Base-by-base conservation (phyloP, 164 flowering plant species). In the Annona squamosa region DNA sequence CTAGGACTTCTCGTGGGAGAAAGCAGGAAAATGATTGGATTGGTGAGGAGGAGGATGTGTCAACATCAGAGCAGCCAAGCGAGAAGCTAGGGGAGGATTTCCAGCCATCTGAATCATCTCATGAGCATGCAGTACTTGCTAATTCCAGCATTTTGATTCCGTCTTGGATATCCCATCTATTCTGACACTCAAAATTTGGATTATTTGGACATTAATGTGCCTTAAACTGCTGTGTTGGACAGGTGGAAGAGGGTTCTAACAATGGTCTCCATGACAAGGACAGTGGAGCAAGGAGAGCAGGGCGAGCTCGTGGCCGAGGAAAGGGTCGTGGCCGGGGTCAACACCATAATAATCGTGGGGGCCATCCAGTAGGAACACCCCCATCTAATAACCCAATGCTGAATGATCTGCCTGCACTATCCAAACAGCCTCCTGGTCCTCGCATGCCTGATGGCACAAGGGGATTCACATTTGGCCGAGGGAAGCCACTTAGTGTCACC, bases 391-490 rank as follows among this genome's bases (percentile, higher is more conserved):
- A 73, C 73, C 13, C 46, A 1, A 41, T 74, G 46, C 75, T 62
- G 10, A 77, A 63, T 47, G 88, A 86, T 61, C 86, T 76, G 64
- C 74, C 72, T 7, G n/a, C 81, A 48, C 66, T 72, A 37, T 67
- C 76, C 46, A 87, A 85, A 79, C 92, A 82, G 44, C 95, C 90
- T 70, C 96, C 91, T 1, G 93, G 96, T 19, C 96, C 96, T 1
- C 88, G 93, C 5, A 90, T 90, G 96, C 96, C 96, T 17, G 96
- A 90, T 76, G 96, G 96, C 5, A 90, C 96, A 19, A 80, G 85
- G 75, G 96, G 96, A 62, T 90, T 90, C 59, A 67, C 91, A 0
- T 79, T 87, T 81, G 96, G 96, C 42, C 83, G 96, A 18, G 96
- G 96, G 72, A 90, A 87, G 81, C 88, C 91, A 67, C 48, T 84